A percentile compares a stretch with the other conserved stretches of the same genome.
Conservation (phyloP, 371 early-diverging fungal genomes). For the Syncephalastrum monosporum region DNA sequence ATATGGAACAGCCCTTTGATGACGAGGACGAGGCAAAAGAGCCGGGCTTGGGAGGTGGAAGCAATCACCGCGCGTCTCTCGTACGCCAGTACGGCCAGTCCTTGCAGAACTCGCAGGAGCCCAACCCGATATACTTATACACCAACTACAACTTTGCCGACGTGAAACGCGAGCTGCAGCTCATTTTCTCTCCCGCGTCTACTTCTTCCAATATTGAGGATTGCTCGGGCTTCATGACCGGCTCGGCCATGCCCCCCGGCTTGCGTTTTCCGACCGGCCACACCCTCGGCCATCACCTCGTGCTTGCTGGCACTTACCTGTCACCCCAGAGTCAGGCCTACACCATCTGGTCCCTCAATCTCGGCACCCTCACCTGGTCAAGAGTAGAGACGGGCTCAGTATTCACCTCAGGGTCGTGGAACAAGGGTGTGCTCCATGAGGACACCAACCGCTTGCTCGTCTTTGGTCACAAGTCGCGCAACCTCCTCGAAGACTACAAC, state of each 20-base stretch:
- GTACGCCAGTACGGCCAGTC: conserved; percentile 15
- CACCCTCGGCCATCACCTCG: conserved; percentile 66
- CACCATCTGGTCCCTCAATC: conserved; percentile 72
- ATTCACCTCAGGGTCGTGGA: conserved; percentile 75
- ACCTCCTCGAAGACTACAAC: conserved; percentile 69
- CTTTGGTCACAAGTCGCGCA: conserved; percentile 68
- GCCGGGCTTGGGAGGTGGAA: not conserved
- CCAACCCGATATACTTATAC: conserved; percentile 60
- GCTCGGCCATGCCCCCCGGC: conserved; percentile 68
- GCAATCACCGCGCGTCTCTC: not conserved
- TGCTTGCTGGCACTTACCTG: conserved; percentile 74
- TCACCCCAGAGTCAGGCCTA: conserved; percentile 62
- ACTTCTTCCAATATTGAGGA: conserved; percentile 41
- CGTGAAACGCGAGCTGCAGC: conserved; percentile 71
- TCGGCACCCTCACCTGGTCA: conserved; percentile 62
- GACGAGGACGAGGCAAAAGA: not conserved
- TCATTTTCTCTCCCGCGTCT: conserved; percentile 48
- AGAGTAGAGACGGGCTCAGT: conserved; percentile 66
- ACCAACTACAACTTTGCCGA: conserved; percentile 81
- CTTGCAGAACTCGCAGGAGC: conserved; percentile 7
- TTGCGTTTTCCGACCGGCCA: conserved; percentile 78
- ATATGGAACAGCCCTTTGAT: not conserved
- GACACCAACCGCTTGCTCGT: conserved; percentile 57
- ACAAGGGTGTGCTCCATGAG: conserved; percentile 66
- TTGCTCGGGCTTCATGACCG: conserved; percentile 59